These are phyloP conservation scores for Lenwebbia sp. DNA, from an alignment of 345 rosid species.

Conservation along the genomic window DNA sequence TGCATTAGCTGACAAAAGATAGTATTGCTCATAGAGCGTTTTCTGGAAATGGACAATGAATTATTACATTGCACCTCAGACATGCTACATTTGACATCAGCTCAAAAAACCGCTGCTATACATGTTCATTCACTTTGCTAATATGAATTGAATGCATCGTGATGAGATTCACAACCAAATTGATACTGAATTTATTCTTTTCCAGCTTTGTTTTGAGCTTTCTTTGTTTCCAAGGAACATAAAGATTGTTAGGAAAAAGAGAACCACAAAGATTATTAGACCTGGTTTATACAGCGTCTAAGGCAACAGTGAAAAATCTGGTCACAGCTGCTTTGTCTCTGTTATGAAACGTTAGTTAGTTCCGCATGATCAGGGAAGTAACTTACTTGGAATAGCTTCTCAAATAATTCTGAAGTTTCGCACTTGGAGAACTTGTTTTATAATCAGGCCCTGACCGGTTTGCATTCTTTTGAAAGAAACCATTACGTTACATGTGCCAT, in stretches of 20 bases:
- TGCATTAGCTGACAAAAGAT: background rate
- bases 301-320: background rate
- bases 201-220: background rate
- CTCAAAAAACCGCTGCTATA: background rate
- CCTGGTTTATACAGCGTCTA: background rate
- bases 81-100: background rate
- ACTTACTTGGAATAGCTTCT: background rate
- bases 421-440: background rate
- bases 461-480: background rate
- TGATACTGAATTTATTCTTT: background rate
- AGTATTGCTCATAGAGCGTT: background rate
- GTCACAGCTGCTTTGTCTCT: background rate
- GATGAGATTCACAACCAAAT: background rate
- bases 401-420: background rate
- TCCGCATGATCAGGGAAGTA: background rate
- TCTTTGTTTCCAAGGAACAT: background rate
- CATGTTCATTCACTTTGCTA: background rate
- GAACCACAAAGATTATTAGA: background rate
- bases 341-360: background rate
- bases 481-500: background rate
- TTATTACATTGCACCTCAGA: background rate
- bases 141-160: background rate
- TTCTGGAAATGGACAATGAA: background rate
- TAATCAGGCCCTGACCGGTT: background rate
- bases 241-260: background rate